Evolutionary conservation across 495 filamentous ascomycete species (phyloP).

Genomic region (Poronia punctata): DNA sequence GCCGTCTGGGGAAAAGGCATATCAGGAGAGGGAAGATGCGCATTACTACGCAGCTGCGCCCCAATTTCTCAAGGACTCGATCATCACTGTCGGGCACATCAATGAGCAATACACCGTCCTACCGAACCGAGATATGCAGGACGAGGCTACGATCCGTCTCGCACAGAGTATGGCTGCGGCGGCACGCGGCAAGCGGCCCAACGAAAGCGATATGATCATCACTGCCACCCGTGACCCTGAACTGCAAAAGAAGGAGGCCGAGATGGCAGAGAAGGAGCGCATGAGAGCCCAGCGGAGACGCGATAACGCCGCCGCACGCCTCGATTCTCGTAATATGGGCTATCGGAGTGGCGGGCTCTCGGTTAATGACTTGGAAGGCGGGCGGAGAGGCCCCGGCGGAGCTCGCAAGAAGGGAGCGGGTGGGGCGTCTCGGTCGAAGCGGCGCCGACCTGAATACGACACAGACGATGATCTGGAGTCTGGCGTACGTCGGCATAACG

Average conservation of each 20-base stretch:
- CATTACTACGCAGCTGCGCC: conserved; percentile 79
- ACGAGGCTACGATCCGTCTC: conserved; percentile 70
- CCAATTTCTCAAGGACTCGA: conserved; percentile 57
- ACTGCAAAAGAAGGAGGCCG: conserved; percentile 66
- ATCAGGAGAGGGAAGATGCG: conserved; percentile 60
- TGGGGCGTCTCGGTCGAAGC: conserved; percentile 35
- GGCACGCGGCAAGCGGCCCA: conserved; percentile 30
- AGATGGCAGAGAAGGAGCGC: conserved; percentile 65
- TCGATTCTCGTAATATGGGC: conserved; percentile 45
- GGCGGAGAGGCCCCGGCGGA: conserved; percentile 27
- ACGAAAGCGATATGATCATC: conserved; percentile 45
- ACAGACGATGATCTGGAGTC: conserved; percentile 61
- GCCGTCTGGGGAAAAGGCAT: conserved; percentile 50
- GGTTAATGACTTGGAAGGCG: conserved; percentile 66
- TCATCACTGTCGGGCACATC: conserved; percentile 73
- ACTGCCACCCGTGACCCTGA: conserved; percentile 73
- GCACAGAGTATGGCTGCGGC: conserved; percentile 63
- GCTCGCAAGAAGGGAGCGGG: conserved; percentile 38
- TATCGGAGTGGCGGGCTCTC: conserved; percentile 56
- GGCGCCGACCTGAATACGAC: conserved; percentile 46
- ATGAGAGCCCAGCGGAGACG: conserved; percentile 58
- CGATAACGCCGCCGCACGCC: conserved; percentile 59
- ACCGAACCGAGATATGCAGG: conserved; percentile 61
- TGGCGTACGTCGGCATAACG: conserved; percentile 61
- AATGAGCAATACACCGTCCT: conserved; percentile 67